Percentiles rank a stretch among this genome's conserved stretches.
Evolutionary conservation across 805 yeast genomes (phyloP).

Genomic region (Naumovozyma dairenensis): DNA sequence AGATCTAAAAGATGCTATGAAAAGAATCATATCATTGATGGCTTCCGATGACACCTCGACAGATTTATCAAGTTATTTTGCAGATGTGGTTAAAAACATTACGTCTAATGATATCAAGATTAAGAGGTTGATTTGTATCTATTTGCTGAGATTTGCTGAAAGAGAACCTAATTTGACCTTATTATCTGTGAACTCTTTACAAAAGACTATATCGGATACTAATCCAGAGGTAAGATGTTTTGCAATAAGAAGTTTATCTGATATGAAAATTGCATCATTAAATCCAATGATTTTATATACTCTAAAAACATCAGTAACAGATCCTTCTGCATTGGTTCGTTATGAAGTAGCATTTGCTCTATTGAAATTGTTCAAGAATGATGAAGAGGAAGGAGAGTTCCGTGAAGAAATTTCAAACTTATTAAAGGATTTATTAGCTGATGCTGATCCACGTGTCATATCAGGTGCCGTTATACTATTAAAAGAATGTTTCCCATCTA

Average conservation of each 20-base stretch:
- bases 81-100: conserved; percentile 83
- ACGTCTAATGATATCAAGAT: conserved; percentile 56
- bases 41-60: conserved; percentile 32
- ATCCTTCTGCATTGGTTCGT: conserved; percentile 70
- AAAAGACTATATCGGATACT: conserved; percentile 65
- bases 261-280: conserved; percentile 73
- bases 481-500: conserved; percentile 42
- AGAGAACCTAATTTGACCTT: conserved; percentile 82
- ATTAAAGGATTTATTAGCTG: conserved; percentile 50
- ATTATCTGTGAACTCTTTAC: conserved; percentile 83
- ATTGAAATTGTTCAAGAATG: conserved; percentile 40
- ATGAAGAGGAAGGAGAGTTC: conserved; percentile 34
- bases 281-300: conserved; percentile 70
- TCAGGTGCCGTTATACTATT: conserved; percentile 56
- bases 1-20: conserved; percentile 52
- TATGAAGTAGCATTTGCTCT: conserved; percentile 71
- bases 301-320: conserved; percentile 56
- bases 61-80: conserved; percentile 46
- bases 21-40: conserved; percentile 40
- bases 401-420: conserved; percentile 40
- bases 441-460: conserved; percentile 55
- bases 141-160: conserved; percentile 68
- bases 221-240: conserved; percentile 59
- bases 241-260: conserved; percentile 70
- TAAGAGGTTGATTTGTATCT: conserved; percentile 66